Conservation (phyloP, 352 stramenopile species). For the Elongisporangium senticosum region DNA sequence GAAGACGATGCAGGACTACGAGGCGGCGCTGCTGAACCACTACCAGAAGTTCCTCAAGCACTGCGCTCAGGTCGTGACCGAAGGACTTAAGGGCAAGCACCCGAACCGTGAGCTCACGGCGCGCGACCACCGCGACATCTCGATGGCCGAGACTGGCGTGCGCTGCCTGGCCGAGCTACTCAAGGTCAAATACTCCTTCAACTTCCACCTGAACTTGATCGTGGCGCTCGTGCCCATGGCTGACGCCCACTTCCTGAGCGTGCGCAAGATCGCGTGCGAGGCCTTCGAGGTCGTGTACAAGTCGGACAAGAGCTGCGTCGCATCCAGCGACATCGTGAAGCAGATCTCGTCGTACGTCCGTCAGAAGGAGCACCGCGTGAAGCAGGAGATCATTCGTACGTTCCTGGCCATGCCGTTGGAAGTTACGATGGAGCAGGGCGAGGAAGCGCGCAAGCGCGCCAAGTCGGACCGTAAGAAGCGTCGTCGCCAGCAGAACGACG, state of each 20-base stretch:
- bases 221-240: conserved; percentile 76
- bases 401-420: conserved; percentile 77
- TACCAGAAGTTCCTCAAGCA: conserved; percentile 85
- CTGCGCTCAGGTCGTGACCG: conserved; percentile 53
- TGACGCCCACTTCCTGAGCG: conserved; percentile 46
- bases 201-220: conserved; percentile 84
- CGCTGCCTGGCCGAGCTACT: conserved; percentile 76
- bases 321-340: conserved; percentile 72
- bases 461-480: conserved; percentile 85
- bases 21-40: conserved; percentile 65
- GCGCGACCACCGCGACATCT: conserved; percentile 37
- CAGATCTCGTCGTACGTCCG: conserved; percentile 82
- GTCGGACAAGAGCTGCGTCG: conserved; percentile 60
- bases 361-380: conserved; percentile 79
- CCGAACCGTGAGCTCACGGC: conserved; percentile 29
- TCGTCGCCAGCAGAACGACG: conserved; percentile 62
- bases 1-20: conserved; percentile 82
- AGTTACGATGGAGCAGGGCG: conserved; percentile 83
- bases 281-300: conserved; percentile 74
- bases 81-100: conserved; percentile 50
- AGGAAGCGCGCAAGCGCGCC: conserved; percentile 68
- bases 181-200: conserved; percentile 83
- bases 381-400: conserved; percentile 67
- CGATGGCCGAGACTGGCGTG: conserved; percentile 58
- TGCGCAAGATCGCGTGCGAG: conserved; percentile 51